Conservation (phyloP, 495 filamentous ascomycete species). For the Lepraria neglecta region DNA sequence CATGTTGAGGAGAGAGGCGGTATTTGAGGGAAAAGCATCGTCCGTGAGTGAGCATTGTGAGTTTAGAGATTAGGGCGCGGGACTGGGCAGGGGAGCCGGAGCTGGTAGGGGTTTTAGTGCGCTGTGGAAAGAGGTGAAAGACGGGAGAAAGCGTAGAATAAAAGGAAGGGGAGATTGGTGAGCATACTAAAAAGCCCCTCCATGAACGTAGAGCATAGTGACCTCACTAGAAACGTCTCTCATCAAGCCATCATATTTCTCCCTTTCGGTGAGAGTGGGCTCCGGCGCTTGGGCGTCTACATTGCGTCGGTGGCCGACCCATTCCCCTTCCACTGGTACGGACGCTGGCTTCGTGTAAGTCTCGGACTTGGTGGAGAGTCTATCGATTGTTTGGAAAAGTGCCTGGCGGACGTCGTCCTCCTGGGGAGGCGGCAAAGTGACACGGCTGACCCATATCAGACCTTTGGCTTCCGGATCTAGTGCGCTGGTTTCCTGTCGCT, state of each 20-base stretch:
- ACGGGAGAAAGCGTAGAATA: no score
- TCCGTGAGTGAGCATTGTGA: neutral
- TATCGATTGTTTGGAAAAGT: no score
- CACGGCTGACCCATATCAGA: no score
- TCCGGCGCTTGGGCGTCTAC: neutral
- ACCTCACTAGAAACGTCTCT: neutral
- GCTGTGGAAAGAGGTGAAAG: neutral
- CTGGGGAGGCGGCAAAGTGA: no score
- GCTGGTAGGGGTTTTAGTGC: neutral
- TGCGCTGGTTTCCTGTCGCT: no score
- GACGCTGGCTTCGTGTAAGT: neutral
- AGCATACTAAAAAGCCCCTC: neutral
- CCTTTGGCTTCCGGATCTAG: no score
- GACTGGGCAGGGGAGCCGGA: neutral
- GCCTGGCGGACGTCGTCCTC: no score
- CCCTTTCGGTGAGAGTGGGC: neutral
- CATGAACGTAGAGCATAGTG: neutral
- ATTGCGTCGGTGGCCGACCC: neutral
- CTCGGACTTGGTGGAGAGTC: no score
- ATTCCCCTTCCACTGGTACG: neutral
- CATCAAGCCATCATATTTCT: neutral
- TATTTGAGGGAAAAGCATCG: neutral
- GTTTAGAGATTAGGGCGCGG: neutral
- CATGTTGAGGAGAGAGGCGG: neutral
- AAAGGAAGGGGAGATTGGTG: neutral